phyloP scores from a whole-genome alignment of 2,329 filamentous ascomycete species.

The Taxawa tesnikishii region DNA sequence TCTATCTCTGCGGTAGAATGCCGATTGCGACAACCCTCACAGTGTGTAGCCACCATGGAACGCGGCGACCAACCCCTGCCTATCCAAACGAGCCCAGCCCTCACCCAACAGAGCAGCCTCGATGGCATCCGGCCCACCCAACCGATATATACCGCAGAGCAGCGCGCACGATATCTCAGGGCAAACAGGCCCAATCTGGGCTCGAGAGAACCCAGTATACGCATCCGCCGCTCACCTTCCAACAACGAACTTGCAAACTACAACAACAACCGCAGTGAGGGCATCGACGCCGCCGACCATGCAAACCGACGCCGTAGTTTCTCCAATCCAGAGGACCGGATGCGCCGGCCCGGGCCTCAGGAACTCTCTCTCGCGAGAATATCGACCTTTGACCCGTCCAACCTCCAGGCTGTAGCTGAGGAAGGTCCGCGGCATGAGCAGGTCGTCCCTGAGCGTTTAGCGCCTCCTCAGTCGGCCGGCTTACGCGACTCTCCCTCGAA shows the following conservation, averaged over 20 bases:
- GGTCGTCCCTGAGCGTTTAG: slow-evolving; percentile 1
- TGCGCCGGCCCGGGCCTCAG: not conserved
- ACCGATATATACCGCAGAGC: not conserved
- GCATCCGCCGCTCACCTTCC: slow-evolving; percentile 5
- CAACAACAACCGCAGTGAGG: slow-evolving; percentile 1
- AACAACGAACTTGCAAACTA: slow-evolving; percentile 2
- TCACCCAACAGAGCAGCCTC: too few relatives aligned
- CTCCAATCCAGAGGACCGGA: not conserved
- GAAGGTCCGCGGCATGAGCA: not conserved
- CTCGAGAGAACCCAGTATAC: slow-evolving; percentile 5
- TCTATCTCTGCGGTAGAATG: too few relatives aligned
- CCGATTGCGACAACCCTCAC: too few relatives aligned
- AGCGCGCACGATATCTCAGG: not conserved
- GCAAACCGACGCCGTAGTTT: not conserved
- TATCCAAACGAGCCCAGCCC: too few relatives aligned
- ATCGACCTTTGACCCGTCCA: slow-evolving; percentile 1
- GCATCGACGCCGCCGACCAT: slow-evolving; percentile 1
- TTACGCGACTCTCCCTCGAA: not conserved
- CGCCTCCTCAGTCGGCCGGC: not conserved
- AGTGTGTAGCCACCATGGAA: too few relatives aligned
- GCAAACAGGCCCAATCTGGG: not conserved
- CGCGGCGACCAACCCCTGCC: too few relatives aligned
- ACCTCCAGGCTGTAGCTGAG: not conserved
- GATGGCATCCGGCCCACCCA: too few relatives aligned
- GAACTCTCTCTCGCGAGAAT: slow-evolving; percentile 2